Conservation (phyloP, 768 basidiomycete species). For the Lactarius psammicola region DNA sequence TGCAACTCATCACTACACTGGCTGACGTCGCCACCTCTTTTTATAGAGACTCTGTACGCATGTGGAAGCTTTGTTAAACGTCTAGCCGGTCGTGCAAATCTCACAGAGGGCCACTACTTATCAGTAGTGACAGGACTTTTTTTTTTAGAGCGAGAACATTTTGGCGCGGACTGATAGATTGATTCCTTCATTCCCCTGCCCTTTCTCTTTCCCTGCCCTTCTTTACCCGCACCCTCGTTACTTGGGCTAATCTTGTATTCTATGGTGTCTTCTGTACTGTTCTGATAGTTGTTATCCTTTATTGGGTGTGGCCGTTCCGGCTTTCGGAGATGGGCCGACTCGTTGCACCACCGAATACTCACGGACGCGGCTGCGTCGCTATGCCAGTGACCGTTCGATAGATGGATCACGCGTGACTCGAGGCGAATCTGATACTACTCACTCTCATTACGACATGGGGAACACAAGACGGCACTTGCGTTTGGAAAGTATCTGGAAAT, state of each 20-base stretch:
- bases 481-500: neutral
- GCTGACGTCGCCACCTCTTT: neutral
- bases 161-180: neutral
- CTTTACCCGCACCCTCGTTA: neutral
- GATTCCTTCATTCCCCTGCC: neutral
- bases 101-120: neutral
- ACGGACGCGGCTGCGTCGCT: neutral
- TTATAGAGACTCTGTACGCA: slow-evolving; percentile 38
- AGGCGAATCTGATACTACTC: no score
- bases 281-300: neutral
- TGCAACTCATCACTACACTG: neutral
- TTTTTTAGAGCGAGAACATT: neutral
- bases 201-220: neutral
- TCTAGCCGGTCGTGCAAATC: no score
- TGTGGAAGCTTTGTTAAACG: slow-evolving; percentile 36
- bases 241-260: neutral
- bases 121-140: neutral
- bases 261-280: neutral
- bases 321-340: neutral
- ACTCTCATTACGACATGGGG: neutral
- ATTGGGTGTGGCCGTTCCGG: neutral
- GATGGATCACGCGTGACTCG: no score
- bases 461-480: neutral
- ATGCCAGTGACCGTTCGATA: no score
- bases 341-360: neutral